Evolutionary conservation across 1,284 basidiomycete genomes (phyloP).

Genomic region (Caloboletus firmus): DNA sequence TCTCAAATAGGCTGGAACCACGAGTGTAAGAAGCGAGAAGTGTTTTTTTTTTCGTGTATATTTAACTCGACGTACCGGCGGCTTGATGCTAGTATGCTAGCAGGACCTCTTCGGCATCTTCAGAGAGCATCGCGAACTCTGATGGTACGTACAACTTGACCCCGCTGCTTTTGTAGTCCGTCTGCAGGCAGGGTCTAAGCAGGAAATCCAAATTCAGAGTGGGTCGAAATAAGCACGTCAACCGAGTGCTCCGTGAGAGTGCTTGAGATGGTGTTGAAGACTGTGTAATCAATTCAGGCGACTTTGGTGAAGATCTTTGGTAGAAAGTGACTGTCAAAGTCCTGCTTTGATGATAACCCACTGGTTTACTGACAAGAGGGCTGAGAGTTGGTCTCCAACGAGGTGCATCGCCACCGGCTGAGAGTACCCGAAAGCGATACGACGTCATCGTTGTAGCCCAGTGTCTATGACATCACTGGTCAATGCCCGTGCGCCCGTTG

Average conservation of each 20-base stretch:
- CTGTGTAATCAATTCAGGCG: neutral
- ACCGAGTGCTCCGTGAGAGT: neutral
- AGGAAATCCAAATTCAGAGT: neutral
- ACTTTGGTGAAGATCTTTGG: neutral
- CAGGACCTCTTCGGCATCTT: neutral
- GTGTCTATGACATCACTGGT: conserved; percentile 7
- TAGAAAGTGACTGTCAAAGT: no score
- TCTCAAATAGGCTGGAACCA: neutral
- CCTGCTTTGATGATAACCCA: no score
- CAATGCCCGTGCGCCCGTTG: conserved; percentile 27
- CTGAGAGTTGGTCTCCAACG: no score
- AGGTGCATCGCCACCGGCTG: neutral
- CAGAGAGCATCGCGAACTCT: neutral
- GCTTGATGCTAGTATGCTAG: neutral
- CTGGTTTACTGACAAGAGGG: no score
- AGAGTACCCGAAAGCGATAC: neutral
- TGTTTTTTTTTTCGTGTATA: neutral
- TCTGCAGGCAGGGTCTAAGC: neutral
- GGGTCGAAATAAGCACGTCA: neutral
- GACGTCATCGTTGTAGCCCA: neutral
- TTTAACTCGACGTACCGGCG: neutral
- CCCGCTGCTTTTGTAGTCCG: neutral
- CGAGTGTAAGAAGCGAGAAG: neutral
- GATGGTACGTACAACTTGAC: neutral
- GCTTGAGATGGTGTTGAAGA: neutral